Conservation (phyloP, 805 yeast genomes). For the Komagataella pseudopastoris region DNA sequence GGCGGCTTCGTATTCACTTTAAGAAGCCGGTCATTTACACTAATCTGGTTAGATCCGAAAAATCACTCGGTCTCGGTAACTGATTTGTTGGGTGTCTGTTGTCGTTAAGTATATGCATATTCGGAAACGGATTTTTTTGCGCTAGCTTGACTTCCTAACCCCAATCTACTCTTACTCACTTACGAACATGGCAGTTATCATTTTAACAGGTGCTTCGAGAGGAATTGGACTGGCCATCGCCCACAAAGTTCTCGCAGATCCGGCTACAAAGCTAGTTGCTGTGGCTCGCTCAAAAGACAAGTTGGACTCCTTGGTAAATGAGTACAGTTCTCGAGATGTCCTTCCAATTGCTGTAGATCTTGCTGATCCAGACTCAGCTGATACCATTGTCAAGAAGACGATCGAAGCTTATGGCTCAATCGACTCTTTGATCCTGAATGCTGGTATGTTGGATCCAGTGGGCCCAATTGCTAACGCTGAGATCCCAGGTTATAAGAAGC, state of each 20-base stretch:
- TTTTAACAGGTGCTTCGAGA: constrained; percentile 54
- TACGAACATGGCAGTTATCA: constrained; percentile 19
- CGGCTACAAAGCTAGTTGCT: constrained; percentile 39
- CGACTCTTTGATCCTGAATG: constrained; percentile 61
- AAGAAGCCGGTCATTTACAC: too few species aligned
- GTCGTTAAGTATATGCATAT: not conserved
- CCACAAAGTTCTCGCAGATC: constrained; percentile 26
- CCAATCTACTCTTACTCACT: not conserved
- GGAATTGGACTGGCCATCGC: constrained; percentile 82
- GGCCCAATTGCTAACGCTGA: constrained; percentile 35
- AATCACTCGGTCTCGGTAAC: too few species aligned
- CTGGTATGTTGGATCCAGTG: constrained; percentile 79
- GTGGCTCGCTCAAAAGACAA: constrained; percentile 54
- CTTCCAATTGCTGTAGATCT: constrained; percentile 49
- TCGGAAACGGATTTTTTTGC: constrained; percentile 2
- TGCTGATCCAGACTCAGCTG: constrained; percentile 23
- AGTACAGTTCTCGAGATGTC: constrained; percentile 35
- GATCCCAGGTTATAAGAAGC: constrained; percentile 41
- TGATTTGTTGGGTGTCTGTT: not conserved
- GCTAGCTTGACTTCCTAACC: not conserved
- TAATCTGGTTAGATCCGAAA: too few species aligned
- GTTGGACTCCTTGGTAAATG: constrained; percentile 25
- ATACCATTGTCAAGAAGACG: constrained; percentile 29
- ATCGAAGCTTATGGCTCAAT: constrained; percentile 38
- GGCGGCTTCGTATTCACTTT: too few species aligned